Evolutionary conservation across 345 rosid species (phyloP).

Genomic region (Iberis pinnata): DNA sequence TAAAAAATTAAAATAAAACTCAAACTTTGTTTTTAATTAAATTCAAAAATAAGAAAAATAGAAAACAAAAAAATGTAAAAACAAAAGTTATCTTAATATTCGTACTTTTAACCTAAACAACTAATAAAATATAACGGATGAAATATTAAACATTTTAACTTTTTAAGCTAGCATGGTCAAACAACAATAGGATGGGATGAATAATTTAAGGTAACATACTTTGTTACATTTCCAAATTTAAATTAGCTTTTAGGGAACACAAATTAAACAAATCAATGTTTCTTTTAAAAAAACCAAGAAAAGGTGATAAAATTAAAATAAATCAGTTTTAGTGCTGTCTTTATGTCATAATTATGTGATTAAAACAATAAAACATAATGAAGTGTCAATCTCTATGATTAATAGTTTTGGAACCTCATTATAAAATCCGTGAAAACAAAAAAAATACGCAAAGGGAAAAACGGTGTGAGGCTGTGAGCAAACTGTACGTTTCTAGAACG

Average conservation of each 20-base stretch:
- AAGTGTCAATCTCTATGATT: conserved; percentile 21
- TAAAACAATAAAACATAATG: conserved; percentile 8
- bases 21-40: too few species aligned
- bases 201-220: neutral
- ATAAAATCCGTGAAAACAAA: neutral
- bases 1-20: too few species aligned
- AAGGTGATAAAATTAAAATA: neutral
- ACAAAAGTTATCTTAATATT: too few species aligned
- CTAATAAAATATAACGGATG: too few species aligned
- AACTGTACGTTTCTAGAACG: conserved; percentile 13
- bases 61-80: too few species aligned
- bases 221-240: too few species aligned
- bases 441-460: neutral
- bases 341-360: conserved; percentile 17
- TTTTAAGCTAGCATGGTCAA: conserved; percentile 12
- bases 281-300: neutral
- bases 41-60: too few species aligned
- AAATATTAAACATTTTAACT: neutral
- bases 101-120: too few species aligned
- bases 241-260: too few species aligned
- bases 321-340: neutral
- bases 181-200: neutral
- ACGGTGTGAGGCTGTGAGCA: neutral
- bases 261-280: neutral
- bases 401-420: conserved; percentile 21